Conservation (phyloP, 2,329 filamentous ascomycete species). For the Paradendryphiella salina region DNA sequence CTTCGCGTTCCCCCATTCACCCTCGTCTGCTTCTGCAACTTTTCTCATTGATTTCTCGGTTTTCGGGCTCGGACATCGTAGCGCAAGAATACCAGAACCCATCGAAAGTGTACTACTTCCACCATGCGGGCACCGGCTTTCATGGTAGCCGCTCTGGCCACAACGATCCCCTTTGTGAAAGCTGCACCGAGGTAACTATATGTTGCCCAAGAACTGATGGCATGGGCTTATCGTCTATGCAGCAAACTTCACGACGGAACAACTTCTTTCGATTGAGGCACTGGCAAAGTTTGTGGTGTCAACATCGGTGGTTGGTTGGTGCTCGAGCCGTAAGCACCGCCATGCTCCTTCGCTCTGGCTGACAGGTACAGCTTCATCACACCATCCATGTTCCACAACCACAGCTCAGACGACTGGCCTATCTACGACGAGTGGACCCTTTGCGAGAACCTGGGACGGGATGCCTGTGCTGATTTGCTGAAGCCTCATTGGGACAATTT, state of each 20-base stretch:
- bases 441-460: constrained; percentile 53
- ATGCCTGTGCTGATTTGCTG: constrained; percentile 49
- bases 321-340: constrained; percentile 32
- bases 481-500: constrained; percentile 58
- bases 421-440: constrained; percentile 58
- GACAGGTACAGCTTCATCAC: constrained; percentile 54
- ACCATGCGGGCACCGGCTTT: constrained; percentile 14
- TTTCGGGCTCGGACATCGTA: no score
- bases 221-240: not conserved
- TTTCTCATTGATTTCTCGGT: no score
- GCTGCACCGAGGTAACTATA: constrained; percentile 25
- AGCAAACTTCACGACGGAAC: not conserved
- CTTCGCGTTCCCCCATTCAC: no score
- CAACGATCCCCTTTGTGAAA: constrained; percentile 11
- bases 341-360: not conserved
- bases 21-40: no score
- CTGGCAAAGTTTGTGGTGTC: constrained; percentile 46
- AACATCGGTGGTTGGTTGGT: constrained; percentile 45
- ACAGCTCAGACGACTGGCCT: constrained; percentile 32
- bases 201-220: not conserved
- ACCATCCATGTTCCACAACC: constrained; percentile 56
- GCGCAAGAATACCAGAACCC: no score
- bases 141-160: constrained; percentile 18
- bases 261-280: constrained; percentile 47
- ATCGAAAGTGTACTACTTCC: not conserved